Evolutionary conservation across 331 rosid species (phyloP), one percentile per base, ranked within the genome.

Genomic region (Pyracantha coccinea): DNA sequence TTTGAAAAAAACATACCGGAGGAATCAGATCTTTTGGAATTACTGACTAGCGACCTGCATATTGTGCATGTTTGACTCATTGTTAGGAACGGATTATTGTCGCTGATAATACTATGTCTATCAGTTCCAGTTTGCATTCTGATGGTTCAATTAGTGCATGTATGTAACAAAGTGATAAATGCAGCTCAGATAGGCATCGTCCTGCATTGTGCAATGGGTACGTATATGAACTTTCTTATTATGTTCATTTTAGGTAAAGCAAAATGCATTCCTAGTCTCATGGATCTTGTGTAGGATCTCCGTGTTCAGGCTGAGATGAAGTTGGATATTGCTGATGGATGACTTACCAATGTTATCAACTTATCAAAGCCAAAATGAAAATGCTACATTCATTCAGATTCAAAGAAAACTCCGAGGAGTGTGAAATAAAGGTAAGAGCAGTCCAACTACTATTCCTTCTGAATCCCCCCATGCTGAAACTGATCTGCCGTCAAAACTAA

Each of bases 1-100:
- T 86, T 69, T 88, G 64, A 91, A 85, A 82, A 91, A 90, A 76
- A 83, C 87, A 60, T 75, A 71, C 57, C 71, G 93, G 71, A 88
- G 81, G 83, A 79, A 91, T 79, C 96, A 86, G 62, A 80, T 93
- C 78, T 91, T 91, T 83, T 93, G 97, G 97, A 93, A 90, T 84
- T 86, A 91, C 86, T 91, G 78, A 87, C 62, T 33, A 20, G 58
- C 52, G 62, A 21, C 62, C 8, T 66, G 64, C 52, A 71, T 47
- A 28, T 62, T 52, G 10, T 27, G 64, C 66, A 69, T 62, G 23
- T 76, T 74, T 73, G 44, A 63, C 23, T 65, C 60, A 24, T 44
- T 12, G 47, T 21, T 67, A 25, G 71, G 32, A 60, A 71, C 57
- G 71, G 19, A 35, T 60, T 23, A 35, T 35, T 73, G 41, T 44